Percentiles rank a stretch among this genome's conserved stretches.
Evolutionary conservation across 257 asterid species (phyloP).

Genomic region (Leonotis leonurus): DNA sequence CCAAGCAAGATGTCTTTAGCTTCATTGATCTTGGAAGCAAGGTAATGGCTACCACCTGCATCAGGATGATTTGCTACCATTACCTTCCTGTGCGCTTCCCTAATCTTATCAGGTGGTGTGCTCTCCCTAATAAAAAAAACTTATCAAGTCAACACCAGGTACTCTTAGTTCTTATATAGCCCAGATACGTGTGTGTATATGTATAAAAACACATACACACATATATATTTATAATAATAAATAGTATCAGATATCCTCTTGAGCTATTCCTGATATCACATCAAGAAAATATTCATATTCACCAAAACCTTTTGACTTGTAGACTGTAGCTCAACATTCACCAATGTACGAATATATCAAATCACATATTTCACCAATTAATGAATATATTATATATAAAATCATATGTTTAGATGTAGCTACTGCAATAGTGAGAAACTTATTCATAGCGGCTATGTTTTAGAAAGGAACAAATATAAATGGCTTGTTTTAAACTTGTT

Average conservation of each 20-base stretch:
- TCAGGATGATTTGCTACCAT: constrained; percentile 97
- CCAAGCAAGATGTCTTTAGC: constrained; percentile 78
- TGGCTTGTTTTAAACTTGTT: not conserved
- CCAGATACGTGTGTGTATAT: too few species aligned
- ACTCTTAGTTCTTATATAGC: too few species aligned
- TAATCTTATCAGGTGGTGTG: constrained; percentile 57
- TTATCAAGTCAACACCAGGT: not conserved
- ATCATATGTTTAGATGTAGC: too few species aligned
- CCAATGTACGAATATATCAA: not conserved
- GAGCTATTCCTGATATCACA: not conserved
- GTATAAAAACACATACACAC: too few species aligned
- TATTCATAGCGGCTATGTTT: too few species aligned
- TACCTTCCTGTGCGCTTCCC: constrained; percentile 88
- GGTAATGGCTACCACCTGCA: constrained; percentile 94
- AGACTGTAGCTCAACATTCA: not conserved
- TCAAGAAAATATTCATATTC: not conserved
- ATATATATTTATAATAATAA: not conserved
- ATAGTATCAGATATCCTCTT: not conserved
- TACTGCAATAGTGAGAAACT: too few species aligned
- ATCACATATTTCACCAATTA: not conserved
- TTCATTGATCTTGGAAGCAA: constrained; percentile 83
- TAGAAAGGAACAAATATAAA: too few species aligned
- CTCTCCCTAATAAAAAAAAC: constrained; percentile 46
- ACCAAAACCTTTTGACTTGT: not conserved
- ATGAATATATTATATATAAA: too few species aligned